Conservation (phyloP, 2,329 filamentous ascomycete species). For the Exophiala xenobiotica region DNA sequence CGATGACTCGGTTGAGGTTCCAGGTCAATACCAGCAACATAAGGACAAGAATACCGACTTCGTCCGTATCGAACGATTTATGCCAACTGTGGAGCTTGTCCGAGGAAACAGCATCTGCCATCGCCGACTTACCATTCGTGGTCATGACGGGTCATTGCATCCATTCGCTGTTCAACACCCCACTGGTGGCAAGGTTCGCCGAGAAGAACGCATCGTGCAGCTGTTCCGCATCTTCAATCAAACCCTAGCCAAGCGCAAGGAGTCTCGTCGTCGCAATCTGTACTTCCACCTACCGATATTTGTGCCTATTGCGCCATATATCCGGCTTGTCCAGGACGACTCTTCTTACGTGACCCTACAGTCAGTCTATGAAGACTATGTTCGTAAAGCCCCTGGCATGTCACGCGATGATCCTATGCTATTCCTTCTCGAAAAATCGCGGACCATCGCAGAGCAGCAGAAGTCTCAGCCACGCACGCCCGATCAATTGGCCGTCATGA, state of each 20-base stretch:
- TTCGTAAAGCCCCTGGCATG: conserved; percentile 67
- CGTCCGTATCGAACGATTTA: conserved; percentile 92
- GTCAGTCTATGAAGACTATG: conserved; percentile 94
- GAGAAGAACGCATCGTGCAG: conserved; percentile 93
- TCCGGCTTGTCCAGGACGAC: conserved; percentile 94
- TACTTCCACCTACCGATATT: conserved; percentile 96
- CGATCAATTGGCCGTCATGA: conserved; percentile 70
- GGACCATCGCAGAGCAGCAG: conserved; percentile 70
- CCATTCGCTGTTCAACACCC: conserved; percentile 96
- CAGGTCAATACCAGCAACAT: conserved; percentile 93
- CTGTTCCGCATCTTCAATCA: conserved; percentile 98
- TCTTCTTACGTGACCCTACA: conserved; percentile 91
- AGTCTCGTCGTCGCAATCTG: conserved; percentile 86
- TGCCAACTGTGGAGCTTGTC: conserved; percentile 91
- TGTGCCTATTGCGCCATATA: conserved; percentile 91
- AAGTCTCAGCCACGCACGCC: conserved; percentile 48
- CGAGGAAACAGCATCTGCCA: conserved; percentile 89
- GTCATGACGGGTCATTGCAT: conserved; percentile 96
- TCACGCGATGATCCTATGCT: conserved; percentile 94
- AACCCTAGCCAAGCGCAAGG: conserved; percentile 85
- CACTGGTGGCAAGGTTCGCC: conserved; percentile 82
- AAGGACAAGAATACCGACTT: conserved; percentile 99
- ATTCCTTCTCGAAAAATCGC: conserved; percentile 92
- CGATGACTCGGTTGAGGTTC: conserved; percentile 88
- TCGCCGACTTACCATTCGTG: conserved; percentile 89